These are phyloP conservation scores for Onygenales sp. DNA, from an alignment of 2,329 filamentous ascomycete species.

Conservation along the genomic window DNA sequence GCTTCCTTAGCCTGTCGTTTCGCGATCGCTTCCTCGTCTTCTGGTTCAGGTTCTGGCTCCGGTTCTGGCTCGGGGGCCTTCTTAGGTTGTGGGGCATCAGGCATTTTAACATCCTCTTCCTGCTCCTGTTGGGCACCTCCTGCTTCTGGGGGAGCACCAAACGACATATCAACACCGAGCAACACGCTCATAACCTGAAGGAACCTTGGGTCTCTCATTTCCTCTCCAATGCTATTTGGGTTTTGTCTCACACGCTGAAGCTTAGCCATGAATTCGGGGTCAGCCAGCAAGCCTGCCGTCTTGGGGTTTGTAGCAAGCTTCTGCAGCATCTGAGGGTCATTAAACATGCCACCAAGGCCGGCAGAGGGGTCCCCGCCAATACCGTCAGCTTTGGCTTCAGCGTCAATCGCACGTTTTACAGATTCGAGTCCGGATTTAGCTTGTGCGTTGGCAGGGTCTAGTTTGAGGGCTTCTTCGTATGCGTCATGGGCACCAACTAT, in stretches of 20 bases:
- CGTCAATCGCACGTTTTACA: conserved; percentile 80
- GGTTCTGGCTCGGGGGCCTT: conserved; percentile 37
- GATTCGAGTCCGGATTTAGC: conserved; percentile 79
- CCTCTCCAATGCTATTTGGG: conserved; percentile 65
- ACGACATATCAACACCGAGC: conserved; percentile 86
- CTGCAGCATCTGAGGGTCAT: conserved; percentile 76
- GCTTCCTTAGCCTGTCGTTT: conserved; percentile 87
- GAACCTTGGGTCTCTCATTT: conserved; percentile 85
- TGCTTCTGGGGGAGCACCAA: conserved; percentile 45
- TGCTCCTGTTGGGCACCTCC: conserved; percentile 39
- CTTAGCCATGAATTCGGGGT: conserved; percentile 83
- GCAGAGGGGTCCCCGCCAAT: conserved; percentile 56
- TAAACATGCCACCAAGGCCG: conserved; percentile 87
- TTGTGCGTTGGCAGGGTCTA: conserved; percentile 83
- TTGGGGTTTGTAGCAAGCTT: conserved; percentile 94
- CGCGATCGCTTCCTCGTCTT: conserved; percentile 73
- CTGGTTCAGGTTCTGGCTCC: conserved; percentile 50
- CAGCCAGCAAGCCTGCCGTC: conserved; percentile 70
- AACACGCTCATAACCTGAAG: conserved; percentile 88
- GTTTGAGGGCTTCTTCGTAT: conserved; percentile 88
- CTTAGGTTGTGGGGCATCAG: conserved; percentile 49
- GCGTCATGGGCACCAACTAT: conserved; percentile 74
- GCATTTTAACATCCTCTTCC: conserved; percentile 70
- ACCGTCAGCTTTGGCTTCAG: conserved; percentile 57
- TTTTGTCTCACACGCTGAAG: conserved; percentile 73